Evolutionary conservation across 345 rosid genomes (phyloP), one percentile per base, ranked within the genome.

Genomic region (Salix arbutifolia): DNA sequence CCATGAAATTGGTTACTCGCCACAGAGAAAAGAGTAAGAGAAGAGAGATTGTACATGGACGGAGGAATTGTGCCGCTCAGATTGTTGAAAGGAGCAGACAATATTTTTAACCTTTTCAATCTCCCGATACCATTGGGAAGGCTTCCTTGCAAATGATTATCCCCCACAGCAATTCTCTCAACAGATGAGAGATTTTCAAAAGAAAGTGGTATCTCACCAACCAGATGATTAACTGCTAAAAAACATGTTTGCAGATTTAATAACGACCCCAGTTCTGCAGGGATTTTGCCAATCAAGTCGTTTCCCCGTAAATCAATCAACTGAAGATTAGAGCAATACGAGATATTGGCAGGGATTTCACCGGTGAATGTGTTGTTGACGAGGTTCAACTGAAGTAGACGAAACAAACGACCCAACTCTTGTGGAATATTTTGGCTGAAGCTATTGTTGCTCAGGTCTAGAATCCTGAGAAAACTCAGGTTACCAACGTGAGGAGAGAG

Each of bases 391-490:
- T n/a, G 28, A 66, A 8, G 83, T 56, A 83, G 66, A 10, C 81
- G 83, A 60, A 71, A 66, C 64, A 83, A 56, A 23, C 80, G 21
- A 7, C 85, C 85, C n/a, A 79, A 37, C 58, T 83, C 85, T 2
- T 5, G 35, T 0, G 85, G 86, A 25, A 84, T 80, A 18, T 71
- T 8, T 0, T 76, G 75, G 9, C 75, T 52, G 71, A 84, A 79
- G 64, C 50, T 69, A 70, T 84, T 84, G 8, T 71, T 38, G 7
- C 67, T 13, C 4, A 84, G 83, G 67, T 26, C 2, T 18, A 84
- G 53, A 6, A n/a, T 38, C 25, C 37, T 14, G 19, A 35, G 61
- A 53, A 53, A 53, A 53, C 61, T 53, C 61, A 53, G 23, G 61
- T 53, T 53, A 13, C 61, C 61, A 0, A 53, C 21, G 61, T 53